phyloP scores from a whole-genome alignment of 208 protist genomes.

The Balamuthia mandrillaris region DNA sequence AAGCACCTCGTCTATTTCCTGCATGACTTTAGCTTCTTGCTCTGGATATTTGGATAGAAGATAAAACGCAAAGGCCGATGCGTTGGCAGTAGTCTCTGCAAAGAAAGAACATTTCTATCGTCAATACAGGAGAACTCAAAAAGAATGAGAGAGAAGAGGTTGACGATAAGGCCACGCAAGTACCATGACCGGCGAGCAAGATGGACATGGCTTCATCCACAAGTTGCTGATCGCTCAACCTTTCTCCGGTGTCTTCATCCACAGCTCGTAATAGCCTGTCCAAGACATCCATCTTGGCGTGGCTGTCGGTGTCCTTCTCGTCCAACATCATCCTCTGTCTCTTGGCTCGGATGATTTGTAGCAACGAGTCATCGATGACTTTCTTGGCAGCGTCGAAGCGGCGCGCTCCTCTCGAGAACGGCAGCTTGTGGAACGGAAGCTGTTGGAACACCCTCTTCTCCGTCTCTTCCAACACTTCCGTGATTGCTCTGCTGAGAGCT shows the following conservation, averaged over 20 bases:
- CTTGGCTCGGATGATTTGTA: background rate
- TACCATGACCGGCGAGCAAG: conserved; percentile 16
- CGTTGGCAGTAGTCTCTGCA: conserved; percentile 28
- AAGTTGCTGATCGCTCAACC: conserved; percentile 19
- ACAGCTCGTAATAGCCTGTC: background rate
- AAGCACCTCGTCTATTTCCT: background rate
- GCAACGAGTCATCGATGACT: background rate
- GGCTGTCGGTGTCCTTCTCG: background rate
- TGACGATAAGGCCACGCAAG: background rate
- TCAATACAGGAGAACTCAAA: background rate
- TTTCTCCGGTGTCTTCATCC: background rate
- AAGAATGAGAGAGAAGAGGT: background rate
- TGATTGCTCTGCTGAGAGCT: conserved; percentile 15
- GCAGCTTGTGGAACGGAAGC: background rate
- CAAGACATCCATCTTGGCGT: background rate
- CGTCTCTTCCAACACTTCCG: conserved; percentile 21
- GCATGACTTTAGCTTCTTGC: background rate
- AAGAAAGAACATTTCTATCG: background rate
- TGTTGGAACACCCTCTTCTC: conserved; percentile 14
- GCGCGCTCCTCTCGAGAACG: background rate
- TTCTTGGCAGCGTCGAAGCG: background rate
- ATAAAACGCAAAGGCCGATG: background rate
- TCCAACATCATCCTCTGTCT: background rate
- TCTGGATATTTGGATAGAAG: conserved; percentile 3
- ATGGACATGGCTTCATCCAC: conserved; percentile 25